Evolutionary conservation across 2,329 filamentous ascomycete genomes (phyloP), one percentile per base, ranked within the genome.

Genomic region (Cryphonectria japonica): DNA sequence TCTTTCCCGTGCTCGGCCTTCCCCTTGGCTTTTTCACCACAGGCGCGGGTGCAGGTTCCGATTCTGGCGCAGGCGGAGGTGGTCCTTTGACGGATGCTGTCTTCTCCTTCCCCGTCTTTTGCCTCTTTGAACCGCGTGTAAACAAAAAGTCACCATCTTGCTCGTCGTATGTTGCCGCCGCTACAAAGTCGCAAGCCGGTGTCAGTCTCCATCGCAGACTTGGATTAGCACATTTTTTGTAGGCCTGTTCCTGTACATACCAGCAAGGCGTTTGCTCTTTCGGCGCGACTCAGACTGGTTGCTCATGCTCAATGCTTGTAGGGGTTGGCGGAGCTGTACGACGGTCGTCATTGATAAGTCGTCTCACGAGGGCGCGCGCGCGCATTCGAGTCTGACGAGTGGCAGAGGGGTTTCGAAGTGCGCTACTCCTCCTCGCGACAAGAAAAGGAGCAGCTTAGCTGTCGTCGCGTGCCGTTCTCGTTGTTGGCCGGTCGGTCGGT

Each of bases 101-200:
- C 5, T 68, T 34, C 13, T 82, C 79, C 70, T 86, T 82, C 71
- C 85, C 85, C 60, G 87, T 86, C 81, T 91, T 93, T 72, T 85
- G 85, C 77, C 88, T 83, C 78, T 92, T 92, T 14, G 90, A 84
- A 73, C 86, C 89, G 75, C 92, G 88, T 74, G 90, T 89, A 79
- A 94, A 95, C 71, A 89, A 85, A 76, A 95, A 95, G 73, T 93
- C 93, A 76, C 92, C 92, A 82, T 93, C 90, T 77, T 92, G 88
- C 79, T 95, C 92, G 76, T 93, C 91, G 76, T 91, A 91, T 73
- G 81, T 85, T 65, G 77, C 76, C 66, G 76, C 69, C 69, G 76
- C 78, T 78, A 70, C 63, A 22, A 50, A 52, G 3, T 19, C 8
- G 29, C 39, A 46, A 67, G 22, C 16, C 26, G 13, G 11, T 9